These are phyloP conservation scores for Drosera capensis DNA, from an alignment of 148 eudicot genomes.

Conservation along the genomic window DNA sequence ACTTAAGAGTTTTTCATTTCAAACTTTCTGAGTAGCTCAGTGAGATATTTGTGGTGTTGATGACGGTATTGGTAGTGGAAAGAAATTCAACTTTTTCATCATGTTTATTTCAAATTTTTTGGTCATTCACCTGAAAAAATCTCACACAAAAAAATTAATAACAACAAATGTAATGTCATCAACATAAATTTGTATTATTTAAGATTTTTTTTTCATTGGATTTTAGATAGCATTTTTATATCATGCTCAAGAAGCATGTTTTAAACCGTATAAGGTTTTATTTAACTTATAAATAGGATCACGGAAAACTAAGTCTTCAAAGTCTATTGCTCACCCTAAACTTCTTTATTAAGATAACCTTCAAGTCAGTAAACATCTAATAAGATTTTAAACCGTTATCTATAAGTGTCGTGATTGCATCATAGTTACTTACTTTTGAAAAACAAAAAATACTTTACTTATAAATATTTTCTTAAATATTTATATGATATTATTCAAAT, in stretches of 20 bases:
- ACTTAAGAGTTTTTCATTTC: not conserved
- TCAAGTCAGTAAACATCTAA: too few relatives aligned
- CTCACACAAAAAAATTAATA: not conserved
- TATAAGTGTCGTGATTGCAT: too few relatives aligned
- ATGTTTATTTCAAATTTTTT: not conserved
- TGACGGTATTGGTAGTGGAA: not conserved
- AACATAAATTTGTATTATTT: not conserved
- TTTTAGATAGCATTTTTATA: not conserved
- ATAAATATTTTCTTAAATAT: too few relatives aligned
- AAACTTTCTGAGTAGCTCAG: not conserved
- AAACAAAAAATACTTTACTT: too few relatives aligned
- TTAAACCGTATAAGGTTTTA: not conserved
- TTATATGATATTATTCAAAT: too few relatives aligned
- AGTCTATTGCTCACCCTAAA: not conserved
- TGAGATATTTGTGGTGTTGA: not conserved
- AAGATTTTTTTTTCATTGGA: not conserved
- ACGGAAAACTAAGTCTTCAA: not conserved
- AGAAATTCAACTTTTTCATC: not conserved
- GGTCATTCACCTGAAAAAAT: not conserved
- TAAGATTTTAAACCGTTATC: too few relatives aligned
- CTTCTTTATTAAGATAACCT: not conserved
- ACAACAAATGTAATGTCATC: conserved; percentile 6
- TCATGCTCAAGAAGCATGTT: not conserved
- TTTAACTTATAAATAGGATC: not conserved
- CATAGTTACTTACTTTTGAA: too few relatives aligned